Evolutionary conservation across 495 filamentous ascomycete species (phyloP), one percentile per base, ranked within the genome.

Genomic region (Tuber magnatum): DNA sequence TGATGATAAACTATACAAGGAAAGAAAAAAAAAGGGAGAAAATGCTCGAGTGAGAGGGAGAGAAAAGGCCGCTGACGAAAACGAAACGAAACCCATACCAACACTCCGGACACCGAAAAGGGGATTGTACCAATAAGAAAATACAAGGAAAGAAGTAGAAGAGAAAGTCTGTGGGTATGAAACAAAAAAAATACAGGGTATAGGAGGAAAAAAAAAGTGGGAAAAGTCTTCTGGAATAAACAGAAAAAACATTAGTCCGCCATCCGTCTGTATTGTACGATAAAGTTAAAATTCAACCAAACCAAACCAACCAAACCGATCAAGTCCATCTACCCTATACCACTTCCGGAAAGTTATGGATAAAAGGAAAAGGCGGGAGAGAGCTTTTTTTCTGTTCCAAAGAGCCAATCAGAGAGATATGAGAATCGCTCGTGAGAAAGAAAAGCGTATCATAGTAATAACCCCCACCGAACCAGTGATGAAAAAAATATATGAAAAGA

Each of bases 191-290:
- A 78, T 70, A 73, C 35, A 71, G 65, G 69, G 72, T 73, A 38
- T 48, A 41, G 68, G 71, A n/a, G 40, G 39, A 51, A 77, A 74
- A 79, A 79, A 75, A 79, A 75, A 51, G 22, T 74, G 77, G 18
- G 44, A 40, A 40, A 40, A 51, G 22, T 24, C 24, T 10, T 51
- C 48, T n/a, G 35, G 46, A 35, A 69, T 69, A 41, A 69, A 70
- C 70, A 70, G 39, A 72, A 46, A 68, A 69, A 79, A 79, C 76
- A 79, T 79, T 75, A 79, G 74, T 73, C 70, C 78, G 73, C 61
- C 65, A 73, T 75, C 73, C 72, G 76, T 79, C 28, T 12, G 28
- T 35, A 61, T 24, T 10, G n/a, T 79, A 79, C 74, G 69, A 74
- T 75, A 75, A 39, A 69, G 69, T 71, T 28, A 70, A 51, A 78